A percentile compares a stretch with the other conserved stretches of the same genome.
phyloP scores from a whole-genome alignment of 495 filamentous ascomycete species.

The Apiosordaria backusii region DNA sequence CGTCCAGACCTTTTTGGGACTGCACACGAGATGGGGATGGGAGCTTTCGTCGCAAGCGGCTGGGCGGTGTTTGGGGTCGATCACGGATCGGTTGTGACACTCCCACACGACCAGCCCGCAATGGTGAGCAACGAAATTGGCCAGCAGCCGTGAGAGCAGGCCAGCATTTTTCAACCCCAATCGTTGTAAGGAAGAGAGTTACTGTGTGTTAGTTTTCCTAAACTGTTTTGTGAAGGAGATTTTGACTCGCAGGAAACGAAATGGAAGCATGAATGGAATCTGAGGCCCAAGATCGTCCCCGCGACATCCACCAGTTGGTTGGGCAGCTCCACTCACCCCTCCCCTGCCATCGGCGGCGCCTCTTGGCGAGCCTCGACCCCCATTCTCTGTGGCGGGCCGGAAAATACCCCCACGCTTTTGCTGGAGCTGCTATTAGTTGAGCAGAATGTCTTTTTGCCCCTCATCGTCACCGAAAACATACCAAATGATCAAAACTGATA shows the following conservation, averaged over 20 bases:
- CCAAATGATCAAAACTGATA: not conserved
- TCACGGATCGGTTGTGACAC: not conserved
- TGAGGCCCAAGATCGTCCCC: not conserved
- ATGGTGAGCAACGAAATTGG: not conserved
- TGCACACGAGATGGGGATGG: not conserved
- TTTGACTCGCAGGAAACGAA: not conserved
- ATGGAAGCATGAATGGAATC: not conserved
- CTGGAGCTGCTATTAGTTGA: not conserved
- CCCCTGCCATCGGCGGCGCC: not conserved
- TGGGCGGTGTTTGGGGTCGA: not conserved
- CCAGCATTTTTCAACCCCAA: not conserved
- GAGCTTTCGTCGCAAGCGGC: not conserved
- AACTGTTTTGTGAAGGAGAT: not conserved
- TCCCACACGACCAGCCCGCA: not conserved
- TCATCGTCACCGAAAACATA: not conserved
- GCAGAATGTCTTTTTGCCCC: not conserved
- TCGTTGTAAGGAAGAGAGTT: not conserved
- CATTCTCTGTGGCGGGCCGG: not conserved
- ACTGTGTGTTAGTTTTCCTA: not conserved
- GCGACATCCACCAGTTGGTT: not conserved
- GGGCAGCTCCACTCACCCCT: not conserved
- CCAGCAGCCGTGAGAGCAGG: not conserved
- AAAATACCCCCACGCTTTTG: not conserved
- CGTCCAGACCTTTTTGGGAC: not conserved
- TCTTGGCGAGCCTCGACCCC: slow-evolving; percentile 1